Percentiles rank a stretch among this genome's conserved stretches.
These are phyloP conservation scores for Kurtzmaniella fragi DNA, from an alignment of 805 yeast species.

Conservation along the genomic window DNA sequence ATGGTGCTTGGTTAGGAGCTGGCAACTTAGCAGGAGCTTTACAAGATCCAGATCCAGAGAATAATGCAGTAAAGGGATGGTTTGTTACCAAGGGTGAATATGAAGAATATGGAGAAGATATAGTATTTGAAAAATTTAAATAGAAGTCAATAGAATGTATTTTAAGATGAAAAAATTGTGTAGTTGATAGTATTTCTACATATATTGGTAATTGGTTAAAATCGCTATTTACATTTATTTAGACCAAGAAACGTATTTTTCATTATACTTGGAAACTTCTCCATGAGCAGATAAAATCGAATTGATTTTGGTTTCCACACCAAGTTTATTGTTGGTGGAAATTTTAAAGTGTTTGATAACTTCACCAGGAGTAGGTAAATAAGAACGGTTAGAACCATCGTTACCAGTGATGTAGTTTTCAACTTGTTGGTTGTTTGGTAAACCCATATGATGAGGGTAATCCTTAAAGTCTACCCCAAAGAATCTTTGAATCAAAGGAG, in stretches of 20 bases:
- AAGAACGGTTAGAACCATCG: slow-evolving; percentile 59
- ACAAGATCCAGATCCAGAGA: slow-evolving; percentile 10
- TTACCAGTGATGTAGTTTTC: slow-evolving; percentile 64
- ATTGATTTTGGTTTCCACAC: slow-evolving; percentile 57
- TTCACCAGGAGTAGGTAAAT: slow-evolving; percentile 64
- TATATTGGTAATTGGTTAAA: no score
- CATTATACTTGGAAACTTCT: slow-evolving; percentile 33
- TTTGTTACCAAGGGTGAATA: slow-evolving; percentile 62
- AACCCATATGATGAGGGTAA: slow-evolving; percentile 67
- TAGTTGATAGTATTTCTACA: no score
- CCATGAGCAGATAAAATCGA: slow-evolving; percentile 57
- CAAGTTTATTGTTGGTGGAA: slow-evolving; percentile 48
- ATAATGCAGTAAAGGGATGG: slow-evolving; percentile 41
- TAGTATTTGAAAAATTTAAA: slow-evolving; percentile 31
- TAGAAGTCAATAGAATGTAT: slow-evolving; percentile 7
- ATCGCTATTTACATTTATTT: slow-evolving; percentile 10
- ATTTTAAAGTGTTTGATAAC: slow-evolving; percentile 58
- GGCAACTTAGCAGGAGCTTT: slow-evolving; percentile 60
- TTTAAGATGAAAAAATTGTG: no score
- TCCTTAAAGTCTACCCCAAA: slow-evolving; percentile 34
- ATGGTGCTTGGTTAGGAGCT: slow-evolving; percentile 71
- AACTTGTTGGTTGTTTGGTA: slow-evolving; percentile 70
- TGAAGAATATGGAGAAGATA: slow-evolving; percentile 54
- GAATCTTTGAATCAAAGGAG: slow-evolving; percentile 35
- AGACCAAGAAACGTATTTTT: slow-evolving; percentile 39